A percentile compares a stretch with the other conserved stretches of the same genome.
Conservation (phyloP, 2,329 filamentous ascomycete genomes). For the Microsporum audouinii region DNA sequence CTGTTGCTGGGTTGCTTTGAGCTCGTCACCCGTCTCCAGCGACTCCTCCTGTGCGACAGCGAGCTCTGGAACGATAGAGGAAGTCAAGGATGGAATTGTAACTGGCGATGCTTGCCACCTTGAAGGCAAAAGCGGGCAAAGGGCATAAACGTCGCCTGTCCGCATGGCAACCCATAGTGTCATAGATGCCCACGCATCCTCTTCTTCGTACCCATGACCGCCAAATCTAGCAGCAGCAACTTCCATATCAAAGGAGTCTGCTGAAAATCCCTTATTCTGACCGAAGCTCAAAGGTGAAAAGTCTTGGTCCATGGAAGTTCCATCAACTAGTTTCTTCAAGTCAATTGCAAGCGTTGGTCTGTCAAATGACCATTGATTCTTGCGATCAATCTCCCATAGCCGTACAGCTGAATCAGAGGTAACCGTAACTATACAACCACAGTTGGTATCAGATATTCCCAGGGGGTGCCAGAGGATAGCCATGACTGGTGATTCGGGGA, state of each 20-base stretch:
- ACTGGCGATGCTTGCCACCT: slow-evolving; percentile 72
- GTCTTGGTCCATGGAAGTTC: slow-evolving; percentile 68
- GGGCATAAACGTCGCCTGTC: slow-evolving; percentile 81
- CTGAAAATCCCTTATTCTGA: slow-evolving; percentile 71
- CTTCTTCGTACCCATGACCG: slow-evolving; percentile 48
- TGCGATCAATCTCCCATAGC: slow-evolving; percentile 78
- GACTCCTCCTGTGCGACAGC: slow-evolving; percentile 32
- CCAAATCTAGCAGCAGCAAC: slow-evolving; percentile 86
- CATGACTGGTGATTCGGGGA: slow-evolving; percentile 67
- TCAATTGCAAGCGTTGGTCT: slow-evolving; percentile 74
- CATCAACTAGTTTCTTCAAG: slow-evolving; percentile 77
- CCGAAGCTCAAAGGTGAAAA: slow-evolving; percentile 64
- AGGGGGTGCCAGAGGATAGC: slow-evolving; percentile 88
- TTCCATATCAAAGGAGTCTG: slow-evolving; percentile 86
- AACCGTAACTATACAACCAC: slow-evolving; percentile 73
- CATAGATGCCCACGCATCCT: slow-evolving; percentile 78
- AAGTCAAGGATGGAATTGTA: slow-evolving; percentile 68
- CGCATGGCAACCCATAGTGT: slow-evolving; percentile 95
- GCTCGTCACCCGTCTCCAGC: slow-evolving; percentile 35
- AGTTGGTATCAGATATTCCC: slow-evolving; percentile 53
- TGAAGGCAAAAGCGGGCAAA: slow-evolving; percentile 78
- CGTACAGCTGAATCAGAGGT: slow-evolving; percentile 80
- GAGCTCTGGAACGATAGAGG: slow-evolving; percentile 67
- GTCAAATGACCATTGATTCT: slow-evolving; percentile 79
- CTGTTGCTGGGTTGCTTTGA: slow-evolving; percentile 42